Base-by-base conservation (phyloP, 164 flowering plant genomes). In the Cinnamomum chago region DNA sequence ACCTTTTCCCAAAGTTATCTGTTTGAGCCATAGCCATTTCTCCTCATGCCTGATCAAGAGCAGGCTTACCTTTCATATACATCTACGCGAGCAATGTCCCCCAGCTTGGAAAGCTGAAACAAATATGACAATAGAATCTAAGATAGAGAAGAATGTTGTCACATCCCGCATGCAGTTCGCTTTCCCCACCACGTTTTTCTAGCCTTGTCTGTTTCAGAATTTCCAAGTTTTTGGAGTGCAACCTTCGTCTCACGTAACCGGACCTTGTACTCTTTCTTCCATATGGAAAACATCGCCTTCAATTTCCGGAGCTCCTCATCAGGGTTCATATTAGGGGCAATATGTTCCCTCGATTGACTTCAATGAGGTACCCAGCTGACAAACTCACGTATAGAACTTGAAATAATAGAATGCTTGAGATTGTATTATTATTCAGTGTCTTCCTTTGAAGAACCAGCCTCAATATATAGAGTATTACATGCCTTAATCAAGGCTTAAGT, bases 181-280 rank as follows among this genome's bases (percentile, higher is more conserved):
- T 85, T 89, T 2, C 85, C 94, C 97, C 95, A 91, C 97, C 97
- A 92, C 73, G 81, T 90, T 50, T 88, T 85, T 40, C 84, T 85
- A 71, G 68, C 68, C 72, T 75, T 88, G 0, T 84, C 89, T 0
- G 70, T 64, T 25, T 86, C 88, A n/a, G 81, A 40, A 73, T 78
- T 81, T n/a, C 86, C 88, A 28, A 82, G 84, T 81, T 88, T 91
- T 40, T 88, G 90, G 35, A 92, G 81, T 66, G 77, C 84, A 65
- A 78, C 76, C 70, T 90, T 90, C 12, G 92, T 74, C 76, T 91
- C 93, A 40, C 86, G 76, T 75, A 92, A 82, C 78, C 87, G 84
- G 33, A 58, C 76, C 77, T 88, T 91, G 82, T 83, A 95, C 3
- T 91, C 97, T 82, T 88, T 90, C 85, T 91, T 93, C 99, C 99